Conservation (phyloP, 495 filamentous ascomycete genomes). For the Penicillium canescens region DNA sequence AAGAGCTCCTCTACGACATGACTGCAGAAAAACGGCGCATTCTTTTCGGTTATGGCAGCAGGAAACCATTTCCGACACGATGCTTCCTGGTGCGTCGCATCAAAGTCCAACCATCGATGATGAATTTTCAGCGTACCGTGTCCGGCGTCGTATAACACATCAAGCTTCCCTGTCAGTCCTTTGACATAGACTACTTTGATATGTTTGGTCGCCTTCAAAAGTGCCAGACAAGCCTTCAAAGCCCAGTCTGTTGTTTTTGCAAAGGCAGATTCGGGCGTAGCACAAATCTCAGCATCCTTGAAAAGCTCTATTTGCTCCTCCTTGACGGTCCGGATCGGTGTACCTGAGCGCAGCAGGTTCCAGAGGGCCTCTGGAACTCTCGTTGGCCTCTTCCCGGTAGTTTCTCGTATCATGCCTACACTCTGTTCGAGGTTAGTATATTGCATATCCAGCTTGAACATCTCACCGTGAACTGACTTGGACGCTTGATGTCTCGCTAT, state of each 20-base stretch:
- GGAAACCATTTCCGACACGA: neutral
- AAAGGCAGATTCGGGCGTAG: neutral
- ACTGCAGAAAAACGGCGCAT: too few species aligned
- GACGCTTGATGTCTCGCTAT: too few species aligned
- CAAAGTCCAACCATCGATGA: conserved; percentile 5
- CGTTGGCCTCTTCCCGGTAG: too few species aligned
- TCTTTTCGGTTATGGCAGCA: too few species aligned
- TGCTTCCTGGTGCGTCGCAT: neutral
- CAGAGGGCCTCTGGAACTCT: too few species aligned
- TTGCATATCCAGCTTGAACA: too few species aligned
- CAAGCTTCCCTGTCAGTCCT: neutral
- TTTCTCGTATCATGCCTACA: too few species aligned
- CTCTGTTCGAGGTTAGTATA: too few species aligned
- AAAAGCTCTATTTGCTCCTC: neutral
- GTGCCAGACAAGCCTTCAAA: neutral
- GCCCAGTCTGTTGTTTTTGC: neutral
- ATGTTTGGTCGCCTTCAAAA: neutral
- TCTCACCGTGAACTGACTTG: too few species aligned
- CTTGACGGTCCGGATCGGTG: neutral
- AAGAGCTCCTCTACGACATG: conserved; percentile 1
- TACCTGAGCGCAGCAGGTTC: too few species aligned
- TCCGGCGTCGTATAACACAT: neutral
- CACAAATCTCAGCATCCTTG: neutral
- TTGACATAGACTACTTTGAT: conserved; percentile 1
- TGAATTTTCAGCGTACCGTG: neutral